A percentile compares a stretch with the other conserved stretches of the same genome.
Evolutionary conservation across 2,329 filamentous ascomycete species (phyloP).

Genomic region (Epichloe sp.): DNA sequence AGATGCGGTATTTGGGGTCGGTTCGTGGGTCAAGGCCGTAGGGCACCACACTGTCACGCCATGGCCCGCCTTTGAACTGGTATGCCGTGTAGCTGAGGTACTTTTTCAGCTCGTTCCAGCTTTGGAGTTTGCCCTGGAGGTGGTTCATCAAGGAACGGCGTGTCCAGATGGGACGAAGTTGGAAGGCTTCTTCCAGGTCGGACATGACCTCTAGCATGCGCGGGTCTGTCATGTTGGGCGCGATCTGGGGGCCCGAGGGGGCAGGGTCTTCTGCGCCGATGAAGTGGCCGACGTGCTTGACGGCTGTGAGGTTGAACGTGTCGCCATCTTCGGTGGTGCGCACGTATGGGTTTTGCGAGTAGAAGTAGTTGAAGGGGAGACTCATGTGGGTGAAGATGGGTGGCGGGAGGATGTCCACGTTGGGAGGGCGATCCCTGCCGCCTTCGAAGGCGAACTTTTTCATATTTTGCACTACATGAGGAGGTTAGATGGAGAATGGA

Average conservation of each 20-base stretch:
- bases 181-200: constrained; percentile 51
- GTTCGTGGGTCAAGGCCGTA: constrained; percentile 78
- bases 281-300: constrained; percentile 47
- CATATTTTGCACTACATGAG: constrained; percentile 31
- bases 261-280: constrained; percentile 49
- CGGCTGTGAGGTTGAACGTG: constrained; percentile 44
- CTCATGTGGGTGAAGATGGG: constrained; percentile 64
- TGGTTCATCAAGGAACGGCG: constrained; percentile 68
- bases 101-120: constrained; percentile 51
- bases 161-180: constrained; percentile 73
- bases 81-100: constrained; percentile 79
- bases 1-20: constrained; percentile 63
- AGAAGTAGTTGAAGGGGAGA: constrained; percentile 66
- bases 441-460: constrained; percentile 54
- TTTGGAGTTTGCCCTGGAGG: constrained; percentile 38
- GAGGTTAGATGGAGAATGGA: not conserved
- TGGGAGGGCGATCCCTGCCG: constrained; percentile 41
- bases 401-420: constrained; percentile 64
- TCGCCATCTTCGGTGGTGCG: constrained; percentile 44
- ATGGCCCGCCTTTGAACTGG: constrained; percentile 85
- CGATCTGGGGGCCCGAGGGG: constrained; percentile 45
- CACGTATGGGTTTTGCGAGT: constrained; percentile 75
- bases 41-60: constrained; percentile 73
- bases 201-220: constrained; percentile 51
- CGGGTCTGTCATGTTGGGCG: constrained; percentile 45